Base-by-base conservation (phyloP, 2,329 filamentous ascomycete species). In the Trichoderma afroharzianum region DNA sequence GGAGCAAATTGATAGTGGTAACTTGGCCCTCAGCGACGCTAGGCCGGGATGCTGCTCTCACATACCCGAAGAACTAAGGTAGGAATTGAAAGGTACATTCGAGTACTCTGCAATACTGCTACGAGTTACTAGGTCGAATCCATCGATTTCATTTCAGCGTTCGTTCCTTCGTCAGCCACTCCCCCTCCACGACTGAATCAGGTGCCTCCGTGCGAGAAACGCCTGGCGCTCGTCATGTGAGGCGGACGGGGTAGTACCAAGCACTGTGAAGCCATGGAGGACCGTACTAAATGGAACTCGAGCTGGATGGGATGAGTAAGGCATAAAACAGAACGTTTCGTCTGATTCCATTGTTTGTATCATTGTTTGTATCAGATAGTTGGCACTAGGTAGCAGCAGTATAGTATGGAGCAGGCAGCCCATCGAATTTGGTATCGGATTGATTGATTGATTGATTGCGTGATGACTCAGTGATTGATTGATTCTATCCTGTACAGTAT, bases 171-270 rank as follows among this genome's bases (percentile, higher is more conserved):
- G 50, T 66, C 62, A 64, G 61, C 59, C 68, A 50, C 57, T 63
- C 62, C 70, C 70, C 70, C 63, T 71, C 70, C 57, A 53, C n/a
- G 28, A 36, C 39, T 61, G 70, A 53, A 71, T 71, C 63, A 71
- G 70, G 70, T 68, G 63, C 55, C 70, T 71, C 70, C 70, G 63
- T 71, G 70, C 70, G 70, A 68, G 57, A 21, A 71, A 61, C 36
- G 21, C 4, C 63, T 71, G 70, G 47, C 63, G 70, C 57, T 58
- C 39, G 63, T 71, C 70, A 61, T 61, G 55, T 61, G 70, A 53
- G 63, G 24, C 4, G 14, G 36, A 24, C 8, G 39, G 50, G 26
- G 32, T 62, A 26, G 53, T 58, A 59, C 39, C 47, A 64, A 64
- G 7, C 7, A 33, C 53, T n/a, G 39, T 43, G 33, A 36, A 36